phyloP scores from a whole-genome alignment of 2,329 filamentous ascomycete genomes.

The Fusarium mexicanum region DNA sequence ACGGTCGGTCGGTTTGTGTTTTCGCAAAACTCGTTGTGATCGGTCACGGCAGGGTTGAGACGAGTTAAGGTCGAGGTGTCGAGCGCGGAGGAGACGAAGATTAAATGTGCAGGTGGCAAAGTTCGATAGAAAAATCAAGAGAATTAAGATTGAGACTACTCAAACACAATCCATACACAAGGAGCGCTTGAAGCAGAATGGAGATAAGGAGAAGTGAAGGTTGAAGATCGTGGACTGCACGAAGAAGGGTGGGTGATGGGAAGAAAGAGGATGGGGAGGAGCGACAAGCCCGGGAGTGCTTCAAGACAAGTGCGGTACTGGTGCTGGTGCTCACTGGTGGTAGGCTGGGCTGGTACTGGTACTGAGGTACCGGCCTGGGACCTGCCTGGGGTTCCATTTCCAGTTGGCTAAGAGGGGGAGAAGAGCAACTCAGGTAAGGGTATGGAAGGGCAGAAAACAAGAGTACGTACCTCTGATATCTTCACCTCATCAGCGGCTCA shows the following conservation, averaged over 20 bases:
- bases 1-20: slow-evolving; percentile 42
- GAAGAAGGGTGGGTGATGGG: slow-evolving; percentile 48
- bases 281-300: slow-evolving; percentile 49
- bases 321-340: slow-evolving; percentile 1
- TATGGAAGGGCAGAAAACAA: slow-evolving; percentile 5
- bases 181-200: slow-evolving; percentile 34
- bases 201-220: slow-evolving; percentile 32
- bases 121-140: slow-evolving; percentile 6
- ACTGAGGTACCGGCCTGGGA: slow-evolving; percentile 41
- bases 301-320: slow-evolving; percentile 45
- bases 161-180: slow-evolving; percentile 38
- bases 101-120: slow-evolving; percentile 19
- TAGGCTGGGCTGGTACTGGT: slow-evolving; percentile 5
- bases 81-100: slow-evolving; percentile 38
- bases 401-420: slow-evolving; percentile 41
- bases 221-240: slow-evolving; percentile 47
- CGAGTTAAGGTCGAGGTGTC: slow-evolving; percentile 39
- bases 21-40: slow-evolving; percentile 47
- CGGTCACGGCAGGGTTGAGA: slow-evolving; percentile 42
- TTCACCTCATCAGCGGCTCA: slow-evolving; percentile 36
- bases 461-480: slow-evolving; percentile 44
- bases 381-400: slow-evolving; percentile 40
- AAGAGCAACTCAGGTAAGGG: slow-evolving; percentile 11
- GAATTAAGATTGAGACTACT: slow-evolving; percentile 38
- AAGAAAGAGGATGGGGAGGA: slow-evolving; percentile 51